Evolutionary conservation across 192 early-diverging fungal genomes (phyloP).

Genomic region (Coemansia sp.): DNA sequence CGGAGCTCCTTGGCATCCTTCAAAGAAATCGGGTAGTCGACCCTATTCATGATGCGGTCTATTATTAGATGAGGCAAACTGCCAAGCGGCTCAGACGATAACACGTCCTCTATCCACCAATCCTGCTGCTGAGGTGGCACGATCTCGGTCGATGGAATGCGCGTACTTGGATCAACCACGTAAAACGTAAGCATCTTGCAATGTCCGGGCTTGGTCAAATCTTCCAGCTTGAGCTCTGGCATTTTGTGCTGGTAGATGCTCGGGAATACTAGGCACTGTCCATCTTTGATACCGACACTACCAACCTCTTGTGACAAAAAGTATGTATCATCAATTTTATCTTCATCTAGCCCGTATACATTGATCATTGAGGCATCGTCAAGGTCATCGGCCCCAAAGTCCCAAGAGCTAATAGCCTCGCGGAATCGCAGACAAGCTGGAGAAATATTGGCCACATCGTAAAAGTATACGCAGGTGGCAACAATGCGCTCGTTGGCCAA

Average conservation of each 20-base stretch:
- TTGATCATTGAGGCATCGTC: neutral
- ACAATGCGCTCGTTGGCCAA: conserved; percentile 72
- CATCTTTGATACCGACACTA: conserved; percentile 47
- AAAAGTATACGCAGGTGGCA: conserved; percentile 74
- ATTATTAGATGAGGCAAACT: conserved; percentile 19
- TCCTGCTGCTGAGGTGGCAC: conserved; percentile 61
- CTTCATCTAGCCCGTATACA: conserved; percentile 37
- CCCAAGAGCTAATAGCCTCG: neutral
- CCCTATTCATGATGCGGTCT: neutral
- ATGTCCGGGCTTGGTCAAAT: conserved; percentile 61
- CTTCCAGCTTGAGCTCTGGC: conserved; percentile 60
- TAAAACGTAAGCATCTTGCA: conserved; percentile 68
- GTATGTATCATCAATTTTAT: conserved; percentile 18
- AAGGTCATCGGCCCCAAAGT: neutral
- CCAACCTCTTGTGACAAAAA: conserved; percentile 50
- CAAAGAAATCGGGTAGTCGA: too few relatives aligned
- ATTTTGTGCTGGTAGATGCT: conserved; percentile 74
- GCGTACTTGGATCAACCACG: conserved; percentile 58
- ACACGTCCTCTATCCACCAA: conserved; percentile 6
- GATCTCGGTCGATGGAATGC: conserved; percentile 48
- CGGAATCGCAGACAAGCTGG: conserved; percentile 63
- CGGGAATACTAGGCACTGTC: conserved; percentile 70
- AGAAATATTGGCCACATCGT: conserved; percentile 68
- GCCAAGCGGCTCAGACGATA: neutral
- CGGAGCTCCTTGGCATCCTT: conserved; percentile 34